These are phyloP conservation scores for Polygonum maritimum DNA, from an alignment of 148 eudicot genomes.

Conservation along the genomic window DNA sequence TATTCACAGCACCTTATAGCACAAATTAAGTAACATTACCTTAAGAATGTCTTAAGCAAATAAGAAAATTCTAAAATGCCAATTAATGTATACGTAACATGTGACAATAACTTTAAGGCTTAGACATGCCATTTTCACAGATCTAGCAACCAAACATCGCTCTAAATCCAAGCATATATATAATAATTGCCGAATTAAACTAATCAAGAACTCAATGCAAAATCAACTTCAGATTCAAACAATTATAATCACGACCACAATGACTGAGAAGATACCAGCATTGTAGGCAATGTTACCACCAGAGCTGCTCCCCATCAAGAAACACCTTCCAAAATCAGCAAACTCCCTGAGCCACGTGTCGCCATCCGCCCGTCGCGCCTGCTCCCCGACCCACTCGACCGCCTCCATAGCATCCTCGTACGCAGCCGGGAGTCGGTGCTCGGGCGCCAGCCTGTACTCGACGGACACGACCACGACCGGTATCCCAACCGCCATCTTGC, in stretches of 20 bases:
- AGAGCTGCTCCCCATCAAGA: constrained; percentile 70
- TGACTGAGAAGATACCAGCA: constrained; percentile 22
- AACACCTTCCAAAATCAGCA: constrained; percentile 55
- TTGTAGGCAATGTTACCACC: constrained; percentile 65
- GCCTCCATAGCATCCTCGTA: constrained; percentile 85
- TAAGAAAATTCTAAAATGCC: no score
- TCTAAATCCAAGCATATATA: no score
- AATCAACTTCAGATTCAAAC: no score
- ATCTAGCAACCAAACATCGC: neutral
- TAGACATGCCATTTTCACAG: neutral
- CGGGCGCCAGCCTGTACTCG: constrained; percentile 79
- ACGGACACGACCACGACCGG: constrained; percentile 61
- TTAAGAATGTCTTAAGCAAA: no score
- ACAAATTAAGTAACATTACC: no score
- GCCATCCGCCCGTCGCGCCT: constrained; percentile 30
- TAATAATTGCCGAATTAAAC: no score
- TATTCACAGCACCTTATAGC: no score
- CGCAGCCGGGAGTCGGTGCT: constrained; percentile 76
- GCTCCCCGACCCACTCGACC: constrained; percentile 45
- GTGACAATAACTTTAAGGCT: no score
- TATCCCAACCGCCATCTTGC: constrained; percentile 20
- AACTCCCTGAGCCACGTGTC: constrained; percentile 60
- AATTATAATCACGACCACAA: no score
- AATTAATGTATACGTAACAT: no score
- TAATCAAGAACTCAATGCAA: no score